phyloP scores from a whole-genome alignment of 345 rosid genomes.

The Alliaria petiolata region DNA sequence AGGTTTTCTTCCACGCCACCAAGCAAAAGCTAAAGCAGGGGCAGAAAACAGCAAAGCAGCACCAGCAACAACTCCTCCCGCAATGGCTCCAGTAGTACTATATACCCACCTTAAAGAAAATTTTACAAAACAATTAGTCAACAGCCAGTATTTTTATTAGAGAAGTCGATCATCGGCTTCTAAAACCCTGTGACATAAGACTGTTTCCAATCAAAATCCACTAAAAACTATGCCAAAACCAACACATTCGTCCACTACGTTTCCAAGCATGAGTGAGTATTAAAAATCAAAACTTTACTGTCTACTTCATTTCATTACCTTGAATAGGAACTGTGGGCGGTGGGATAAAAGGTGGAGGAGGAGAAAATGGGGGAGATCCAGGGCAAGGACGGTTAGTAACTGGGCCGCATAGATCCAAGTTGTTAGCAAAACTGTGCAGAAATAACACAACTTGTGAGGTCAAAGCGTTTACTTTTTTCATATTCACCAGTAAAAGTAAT shows the following conservation, averaged over 20 bases:
- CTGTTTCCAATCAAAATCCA: background rate
- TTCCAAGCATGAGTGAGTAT: too few relatives aligned
- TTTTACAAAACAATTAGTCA: background rate
- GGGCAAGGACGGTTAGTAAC: too few relatives aligned
- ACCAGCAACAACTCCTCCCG: constrained; percentile 98
- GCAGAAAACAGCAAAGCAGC: constrained; percentile 93
- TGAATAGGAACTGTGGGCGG: too few relatives aligned
- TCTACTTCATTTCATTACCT: too few relatives aligned
- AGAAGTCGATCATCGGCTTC: background rate
- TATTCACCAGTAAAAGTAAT: background rate
- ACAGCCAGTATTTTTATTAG: background rate
- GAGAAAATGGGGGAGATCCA: too few relatives aligned
- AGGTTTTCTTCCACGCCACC: constrained; percentile 91
- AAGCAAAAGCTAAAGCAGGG: constrained; percentile 91
- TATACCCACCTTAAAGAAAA: constrained; percentile 56
- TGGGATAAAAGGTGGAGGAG: too few relatives aligned
- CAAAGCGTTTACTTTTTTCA: background rate
- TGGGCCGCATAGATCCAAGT: too few relatives aligned
- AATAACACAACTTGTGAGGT: constrained; percentile 22
- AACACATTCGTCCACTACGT: too few relatives aligned
- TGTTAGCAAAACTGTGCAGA: constrained; percentile 78
- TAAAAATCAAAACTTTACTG: too few relatives aligned
- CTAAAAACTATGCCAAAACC: constrained; percentile 7
- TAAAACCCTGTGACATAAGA: background rate
- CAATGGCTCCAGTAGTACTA: constrained; percentile 82